Evolutionary conservation across 73 alveolate genomes (phyloP), one percentile per base, ranked within the genome.

Genomic region (Paramecium caudatum): DNA sequence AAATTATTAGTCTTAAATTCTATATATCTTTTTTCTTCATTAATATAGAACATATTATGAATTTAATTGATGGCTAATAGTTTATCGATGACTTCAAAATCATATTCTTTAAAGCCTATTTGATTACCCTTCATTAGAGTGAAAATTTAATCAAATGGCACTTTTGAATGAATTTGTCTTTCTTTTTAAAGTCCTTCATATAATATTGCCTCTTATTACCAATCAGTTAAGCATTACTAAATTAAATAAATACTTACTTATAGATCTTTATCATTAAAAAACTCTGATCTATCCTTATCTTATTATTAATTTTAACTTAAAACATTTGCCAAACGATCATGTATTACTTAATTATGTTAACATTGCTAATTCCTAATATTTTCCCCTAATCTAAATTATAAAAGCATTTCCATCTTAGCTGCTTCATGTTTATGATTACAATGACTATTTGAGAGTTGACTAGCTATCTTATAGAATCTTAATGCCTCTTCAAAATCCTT

Each of bases 401-500:
- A 23, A 2, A 55, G 30, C 8, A 23, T 19, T 7, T 55, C 80
- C 80, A 55, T 55, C 17, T 55, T 55, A 6, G 23, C 27, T 27
- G 80, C 80, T 1, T 55, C 80, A 1, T 1, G 0, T 2, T 19
- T 19, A 15, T 10, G 10, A 5, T 4, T 0, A 5, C n/a, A 7
- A 3, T 0, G 23, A 9, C 23, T 7, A 21, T 23, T 8, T n/a
- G n/a, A n/a, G 12, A 55, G 30, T 23, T 55, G 23, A 55, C 30
- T 0, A 55, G 80, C 80, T 27, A 55, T 10, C 21, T 23, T 55
- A 4, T 55, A 55, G 23, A 37, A 55, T 55, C 80, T 55, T 7
- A 55, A 4, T 27, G 80, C 80, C 23, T 55, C 80, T 10, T 55
- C 80, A 27, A 55, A 55, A 55, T 55, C 80, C 80, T 55, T 27